Evolutionary conservation across 768 basidiomycete genomes (phyloP).

Genomic region (Rhodotorula sphaerocarpa): DNA sequence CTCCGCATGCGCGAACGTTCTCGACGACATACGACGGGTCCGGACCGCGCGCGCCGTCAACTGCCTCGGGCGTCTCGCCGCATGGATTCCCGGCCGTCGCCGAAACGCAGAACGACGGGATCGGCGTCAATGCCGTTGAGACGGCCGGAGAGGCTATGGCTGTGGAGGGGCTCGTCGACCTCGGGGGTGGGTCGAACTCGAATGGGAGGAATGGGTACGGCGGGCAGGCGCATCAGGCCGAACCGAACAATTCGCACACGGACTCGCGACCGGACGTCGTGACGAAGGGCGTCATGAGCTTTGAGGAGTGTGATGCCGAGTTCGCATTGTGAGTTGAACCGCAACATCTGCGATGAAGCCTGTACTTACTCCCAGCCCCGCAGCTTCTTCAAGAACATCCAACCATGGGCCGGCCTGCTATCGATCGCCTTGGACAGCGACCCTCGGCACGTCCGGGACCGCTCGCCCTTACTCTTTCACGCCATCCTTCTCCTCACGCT

Average conservation of each 20-base stretch:
- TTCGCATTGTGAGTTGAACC: constrained; percentile 18
- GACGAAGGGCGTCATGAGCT: constrained; percentile 11
- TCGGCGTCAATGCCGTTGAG: constrained; percentile 24
- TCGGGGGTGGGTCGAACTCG: not conserved
- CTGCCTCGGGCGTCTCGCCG: not conserved
- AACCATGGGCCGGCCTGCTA: constrained; percentile 22
- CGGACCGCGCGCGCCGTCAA: not conserved
- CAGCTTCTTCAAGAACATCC: constrained; percentile 24
- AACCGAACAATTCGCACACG: not conserved
- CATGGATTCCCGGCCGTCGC: not conserved
- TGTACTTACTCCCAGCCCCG: not conserved
- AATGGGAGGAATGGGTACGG: not conserved
- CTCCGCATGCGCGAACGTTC: not conserved
- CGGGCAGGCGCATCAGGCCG: not conserved
- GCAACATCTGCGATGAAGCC: not conserved
- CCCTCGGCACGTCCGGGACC: constrained; percentile 14
- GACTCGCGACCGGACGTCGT: constrained; percentile 20
- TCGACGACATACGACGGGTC: too few relatives aligned
- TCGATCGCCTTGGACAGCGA: constrained; percentile 20
- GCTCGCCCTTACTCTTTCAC: constrained; percentile 33
- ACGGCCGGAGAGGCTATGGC: constrained; percentile 32
- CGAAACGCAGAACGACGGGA: constrained; percentile 3
- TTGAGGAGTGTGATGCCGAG: constrained; percentile 23
- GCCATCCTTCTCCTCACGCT: constrained; percentile 30
- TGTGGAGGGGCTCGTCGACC: constrained; percentile 31